phyloP scores from a whole-genome alignment of 2,329 filamentous ascomycete species.

The Fusarium pseudoanthophilum region DNA sequence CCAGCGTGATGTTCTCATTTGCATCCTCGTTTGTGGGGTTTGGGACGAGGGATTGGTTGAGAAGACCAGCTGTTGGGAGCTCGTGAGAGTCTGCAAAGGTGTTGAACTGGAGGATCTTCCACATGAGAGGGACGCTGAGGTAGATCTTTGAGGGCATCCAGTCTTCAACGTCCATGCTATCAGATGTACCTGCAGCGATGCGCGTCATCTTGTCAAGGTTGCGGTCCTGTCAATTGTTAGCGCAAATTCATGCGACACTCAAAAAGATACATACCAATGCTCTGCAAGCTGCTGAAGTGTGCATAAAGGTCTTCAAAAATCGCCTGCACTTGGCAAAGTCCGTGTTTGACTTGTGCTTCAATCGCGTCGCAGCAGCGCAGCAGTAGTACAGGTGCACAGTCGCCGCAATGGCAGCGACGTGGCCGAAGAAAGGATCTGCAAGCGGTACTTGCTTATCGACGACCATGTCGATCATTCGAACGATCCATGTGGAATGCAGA shows the following conservation, averaged over 20 bases:
- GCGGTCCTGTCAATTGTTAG: constrained; percentile 53
- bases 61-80: constrained; percentile 51
- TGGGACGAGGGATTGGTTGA: constrained; percentile 56
- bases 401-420: constrained; percentile 62
- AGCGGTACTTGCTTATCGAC: constrained; percentile 60
- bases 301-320: constrained; percentile 60
- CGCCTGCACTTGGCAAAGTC: constrained; percentile 62
- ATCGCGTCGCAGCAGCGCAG: constrained; percentile 58
- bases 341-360: constrained; percentile 63
- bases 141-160: constrained; percentile 65
- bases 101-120: constrained; percentile 62
- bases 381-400: constrained; percentile 66
- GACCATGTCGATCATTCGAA: constrained; percentile 65
- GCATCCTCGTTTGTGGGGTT: constrained; percentile 44
- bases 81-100: constrained; percentile 52
- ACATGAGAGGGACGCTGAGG: constrained; percentile 63
- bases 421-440: constrained; percentile 63
- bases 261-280: constrained; percentile 52
- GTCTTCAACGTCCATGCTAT: constrained; percentile 59
- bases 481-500: constrained; percentile 64
- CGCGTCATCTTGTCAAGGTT: constrained; percentile 60
- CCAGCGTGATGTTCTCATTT: constrained; percentile 54
- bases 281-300: constrained; percentile 58
- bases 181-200: constrained; percentile 58
- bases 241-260: background rate